phyloP scores from a whole-genome alignment of 2,329 filamentous ascomycete species.

The Botrytis cinerea region DNA sequence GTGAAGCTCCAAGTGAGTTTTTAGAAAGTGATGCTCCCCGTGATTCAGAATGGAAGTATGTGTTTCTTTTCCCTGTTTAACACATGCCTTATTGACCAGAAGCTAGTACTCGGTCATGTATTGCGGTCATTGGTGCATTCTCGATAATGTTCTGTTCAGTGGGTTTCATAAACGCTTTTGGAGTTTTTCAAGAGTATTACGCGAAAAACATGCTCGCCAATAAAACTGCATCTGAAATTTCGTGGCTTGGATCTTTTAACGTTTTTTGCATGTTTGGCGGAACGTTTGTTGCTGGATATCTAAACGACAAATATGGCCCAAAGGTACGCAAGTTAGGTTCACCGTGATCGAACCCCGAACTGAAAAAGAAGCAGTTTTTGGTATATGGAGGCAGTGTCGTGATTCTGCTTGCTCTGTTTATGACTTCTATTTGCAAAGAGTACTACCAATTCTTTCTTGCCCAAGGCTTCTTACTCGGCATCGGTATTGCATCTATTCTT shows the following conservation, averaged over 20 bases:
- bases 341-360: neutral
- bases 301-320: slow-evolving; percentile 39
- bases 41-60: slow-evolving; percentile 26
- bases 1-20: neutral
- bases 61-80: neutral
- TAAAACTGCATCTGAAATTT: slow-evolving; percentile 32
- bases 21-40: neutral
- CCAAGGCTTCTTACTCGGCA: slow-evolving; percentile 34
- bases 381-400: slow-evolving; percentile 27
- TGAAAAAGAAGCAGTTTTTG: neutral
- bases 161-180: slow-evolving; percentile 43
- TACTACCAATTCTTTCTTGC: slow-evolving; percentile 43
- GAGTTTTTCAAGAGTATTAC: slow-evolving; percentile 44
- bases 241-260: slow-evolving; percentile 43
- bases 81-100: neutral
- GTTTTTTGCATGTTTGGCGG: slow-evolving; percentile 38
- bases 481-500: slow-evolving; percentile 34
- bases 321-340: slow-evolving; percentile 21
- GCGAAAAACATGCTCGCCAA: slow-evolving; percentile 27
- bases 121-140: slow-evolving; percentile 16
- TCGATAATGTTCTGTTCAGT: slow-evolving; percentile 38
- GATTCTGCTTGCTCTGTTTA: slow-evolving; percentile 19
- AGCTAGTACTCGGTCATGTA: slow-evolving; percentile 21
- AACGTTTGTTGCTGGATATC: slow-evolving; percentile 7
- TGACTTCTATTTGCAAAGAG: slow-evolving; percentile 39